Percentiles rank a stretch among this genome's conserved stretches.
Conservation (phyloP, 345 rosid species). For the Mangifera indica region DNA sequence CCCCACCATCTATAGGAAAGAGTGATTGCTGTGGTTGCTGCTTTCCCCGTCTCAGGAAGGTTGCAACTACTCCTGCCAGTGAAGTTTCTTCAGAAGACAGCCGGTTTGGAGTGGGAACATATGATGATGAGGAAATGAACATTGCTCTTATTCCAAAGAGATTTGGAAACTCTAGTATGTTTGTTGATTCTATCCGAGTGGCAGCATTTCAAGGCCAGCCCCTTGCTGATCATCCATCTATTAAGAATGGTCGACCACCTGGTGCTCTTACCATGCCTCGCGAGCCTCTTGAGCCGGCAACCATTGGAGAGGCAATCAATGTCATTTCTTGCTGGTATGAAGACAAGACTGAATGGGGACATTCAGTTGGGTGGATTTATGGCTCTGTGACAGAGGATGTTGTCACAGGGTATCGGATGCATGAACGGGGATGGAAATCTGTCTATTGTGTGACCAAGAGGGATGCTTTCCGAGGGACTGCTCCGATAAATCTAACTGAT, state of each 20-base stretch:
- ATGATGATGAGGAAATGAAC: constrained; percentile 43
- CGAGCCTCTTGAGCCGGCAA: constrained; percentile 45
- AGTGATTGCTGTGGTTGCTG: constrained; percentile 44
- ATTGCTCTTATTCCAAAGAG: constrained; percentile 53
- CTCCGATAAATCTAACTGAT: constrained; percentile 75
- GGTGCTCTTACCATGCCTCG: constrained; percentile 58
- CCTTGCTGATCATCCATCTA: constrained; percentile 47
- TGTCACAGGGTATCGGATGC: constrained; percentile 81
- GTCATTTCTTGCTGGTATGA: constrained; percentile 88
- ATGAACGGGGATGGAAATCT: constrained; percentile 82
- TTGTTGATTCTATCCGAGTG: constrained; percentile 49
- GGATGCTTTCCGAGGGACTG: constrained; percentile 79
- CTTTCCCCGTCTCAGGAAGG: constrained; percentile 45
- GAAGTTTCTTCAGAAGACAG: constrained; percentile 35
- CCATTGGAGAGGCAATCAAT: constrained; percentile 67
- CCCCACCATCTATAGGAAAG: constrained; percentile 40
- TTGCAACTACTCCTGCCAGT: constrained; percentile 39
- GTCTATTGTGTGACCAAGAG: constrained; percentile 65
- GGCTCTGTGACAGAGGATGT: constrained; percentile 89
- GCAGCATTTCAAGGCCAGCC: constrained; percentile 74
- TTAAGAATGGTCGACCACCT: constrained; percentile 58
- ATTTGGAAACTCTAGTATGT: constrained; percentile 66
- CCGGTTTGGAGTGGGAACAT: constrained; percentile 21
- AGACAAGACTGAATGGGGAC: constrained; percentile 87
- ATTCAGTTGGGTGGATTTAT: constrained; percentile 72